phyloP scores from a whole-genome alignment of 177 flowering plant genomes.

The Tripterygium wilfordii region DNA sequence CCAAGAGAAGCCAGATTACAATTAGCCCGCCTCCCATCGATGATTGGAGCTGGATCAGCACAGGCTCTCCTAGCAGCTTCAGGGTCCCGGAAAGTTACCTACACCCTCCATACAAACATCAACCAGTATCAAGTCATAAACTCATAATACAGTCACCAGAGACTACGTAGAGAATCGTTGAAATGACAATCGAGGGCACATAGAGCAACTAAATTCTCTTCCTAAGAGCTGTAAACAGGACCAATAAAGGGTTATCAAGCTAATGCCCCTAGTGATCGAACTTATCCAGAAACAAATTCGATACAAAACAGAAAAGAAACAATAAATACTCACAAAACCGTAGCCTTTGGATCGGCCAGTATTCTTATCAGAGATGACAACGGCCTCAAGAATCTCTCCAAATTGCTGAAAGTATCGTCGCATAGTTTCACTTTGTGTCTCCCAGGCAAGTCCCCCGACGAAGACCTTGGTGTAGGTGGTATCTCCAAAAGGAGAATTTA shows the following conservation, averaged over 20 bases:
- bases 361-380: constrained; percentile 87
- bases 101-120: constrained; percentile 51
- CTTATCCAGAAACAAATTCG: neutral
- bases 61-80: constrained; percentile 87
- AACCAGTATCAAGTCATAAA: constrained; percentile 31
- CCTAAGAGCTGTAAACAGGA: too few species aligned
- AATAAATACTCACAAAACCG: constrained; percentile 75
- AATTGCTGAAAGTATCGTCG: constrained; percentile 77
- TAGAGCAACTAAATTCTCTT: too few species aligned
- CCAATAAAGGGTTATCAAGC: too few species aligned
- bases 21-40: constrained; percentile 86
- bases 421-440: constrained; percentile 82
- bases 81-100: constrained; percentile 93
- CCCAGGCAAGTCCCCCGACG: constrained; percentile 95
- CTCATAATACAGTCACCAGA: neutral
- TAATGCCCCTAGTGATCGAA: too few species aligned
- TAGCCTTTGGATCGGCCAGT: constrained; percentile 94
- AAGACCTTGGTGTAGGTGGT: constrained; percentile 86
- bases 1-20: constrained; percentile 95
- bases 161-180: too few species aligned
- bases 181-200: too few species aligned
- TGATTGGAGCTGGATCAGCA: constrained; percentile 77
- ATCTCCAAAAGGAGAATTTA: constrained; percentile 86
- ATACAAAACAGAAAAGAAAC: neutral
- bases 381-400: constrained; percentile 91